Conservation (phyloP, 441 rosid species). For the Hura crepitans region DNA sequence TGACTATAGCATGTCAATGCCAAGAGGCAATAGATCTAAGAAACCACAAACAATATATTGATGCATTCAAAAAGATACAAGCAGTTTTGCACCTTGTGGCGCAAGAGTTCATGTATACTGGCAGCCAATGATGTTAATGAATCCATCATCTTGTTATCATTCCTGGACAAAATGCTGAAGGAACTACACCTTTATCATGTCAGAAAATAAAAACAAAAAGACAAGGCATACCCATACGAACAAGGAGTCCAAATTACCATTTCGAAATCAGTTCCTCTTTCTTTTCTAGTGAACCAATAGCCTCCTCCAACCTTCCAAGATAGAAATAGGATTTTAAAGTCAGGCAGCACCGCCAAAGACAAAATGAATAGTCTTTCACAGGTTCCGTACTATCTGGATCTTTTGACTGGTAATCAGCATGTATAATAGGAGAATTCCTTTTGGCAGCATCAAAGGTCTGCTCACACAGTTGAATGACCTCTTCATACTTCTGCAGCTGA, state of each 20-base stretch:
- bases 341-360: slow-evolving; percentile 61
- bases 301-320: slow-evolving; percentile 89
- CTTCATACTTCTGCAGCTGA: slow-evolving; percentile 83
- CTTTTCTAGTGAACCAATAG: slow-evolving; percentile 60
- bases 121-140: slow-evolving; percentile 55
- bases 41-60: not conserved
- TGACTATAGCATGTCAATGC: not conserved
- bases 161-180: slow-evolving; percentile 30
- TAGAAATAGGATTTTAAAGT: slow-evolving; percentile 66
- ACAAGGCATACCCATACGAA: not conserved
- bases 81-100: slow-evolving; percentile 54
- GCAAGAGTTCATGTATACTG: slow-evolving; percentile 59
- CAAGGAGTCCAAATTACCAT: slow-evolving; percentile 38
- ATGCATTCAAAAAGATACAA: slow-evolving; percentile 16
- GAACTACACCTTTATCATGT: slow-evolving; percentile 23
- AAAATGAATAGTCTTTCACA: slow-evolving; percentile 40
- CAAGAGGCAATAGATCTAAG: not conserved
- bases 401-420: slow-evolving; percentile 25
- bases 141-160: slow-evolving; percentile 42
- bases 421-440: slow-evolving; percentile 43
- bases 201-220: slow-evolving; percentile 10
- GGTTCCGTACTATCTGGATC: slow-evolving; percentile 37
- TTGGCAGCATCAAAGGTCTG: slow-evolving; percentile 70
- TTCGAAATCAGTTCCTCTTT: slow-evolving; percentile 40
- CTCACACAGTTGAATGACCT: slow-evolving; percentile 72